These are phyloP conservation scores for Trametes maxima DNA, from an alignment of 768 basidiomycete species.

Conservation along the genomic window DNA sequence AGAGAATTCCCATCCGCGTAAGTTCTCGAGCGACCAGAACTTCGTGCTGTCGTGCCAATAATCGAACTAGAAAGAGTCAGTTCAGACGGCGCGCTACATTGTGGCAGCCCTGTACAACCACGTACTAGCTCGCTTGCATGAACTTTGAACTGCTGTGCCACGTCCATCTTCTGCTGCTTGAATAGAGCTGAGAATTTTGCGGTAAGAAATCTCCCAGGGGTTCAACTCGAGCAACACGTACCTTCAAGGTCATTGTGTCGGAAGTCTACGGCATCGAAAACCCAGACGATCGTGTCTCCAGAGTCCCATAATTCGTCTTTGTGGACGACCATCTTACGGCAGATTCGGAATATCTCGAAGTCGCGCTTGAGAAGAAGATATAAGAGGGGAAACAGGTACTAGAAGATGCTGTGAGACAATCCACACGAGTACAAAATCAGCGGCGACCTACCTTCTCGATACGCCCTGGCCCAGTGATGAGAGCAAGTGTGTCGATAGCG, in stretches of 20 bases:
- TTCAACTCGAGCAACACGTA: background rate
- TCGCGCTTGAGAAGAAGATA: conserved; percentile 39
- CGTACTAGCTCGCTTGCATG: conserved; percentile 35
- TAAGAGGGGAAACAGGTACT: conserved; percentile 41
- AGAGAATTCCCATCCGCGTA: background rate
- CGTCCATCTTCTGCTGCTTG: conserved; percentile 32
- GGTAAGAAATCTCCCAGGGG: background rate
- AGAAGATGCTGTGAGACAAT: background rate
- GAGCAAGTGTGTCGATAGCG: conserved; percentile 31
- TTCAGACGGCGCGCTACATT: background rate
- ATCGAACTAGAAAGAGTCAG: conserved; percentile 11
- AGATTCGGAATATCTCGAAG: conserved; percentile 36
- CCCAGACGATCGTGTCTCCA: conserved; percentile 24
- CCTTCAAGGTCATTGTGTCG: conserved; percentile 32
- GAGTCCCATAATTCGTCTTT: conserved; percentile 33
- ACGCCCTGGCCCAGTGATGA: conserved; percentile 36
- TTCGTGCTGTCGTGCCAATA: conserved; percentile 11
- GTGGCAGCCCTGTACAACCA: background rate
- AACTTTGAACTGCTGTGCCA: conserved; percentile 29
- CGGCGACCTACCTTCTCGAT: conserved; percentile 35
- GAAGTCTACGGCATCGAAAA: conserved; percentile 25
- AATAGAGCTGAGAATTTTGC: conserved; percentile 28
- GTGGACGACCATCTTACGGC: conserved; percentile 31
- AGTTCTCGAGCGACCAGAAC: conserved; percentile 8
- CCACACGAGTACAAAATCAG: background rate